A percentile compares a stretch with the other conserved stretches of the same genome.
Evolutionary conservation across 495 filamentous ascomycete genomes (phyloP).

Genomic region (Corynascus novoguineensis): DNA sequence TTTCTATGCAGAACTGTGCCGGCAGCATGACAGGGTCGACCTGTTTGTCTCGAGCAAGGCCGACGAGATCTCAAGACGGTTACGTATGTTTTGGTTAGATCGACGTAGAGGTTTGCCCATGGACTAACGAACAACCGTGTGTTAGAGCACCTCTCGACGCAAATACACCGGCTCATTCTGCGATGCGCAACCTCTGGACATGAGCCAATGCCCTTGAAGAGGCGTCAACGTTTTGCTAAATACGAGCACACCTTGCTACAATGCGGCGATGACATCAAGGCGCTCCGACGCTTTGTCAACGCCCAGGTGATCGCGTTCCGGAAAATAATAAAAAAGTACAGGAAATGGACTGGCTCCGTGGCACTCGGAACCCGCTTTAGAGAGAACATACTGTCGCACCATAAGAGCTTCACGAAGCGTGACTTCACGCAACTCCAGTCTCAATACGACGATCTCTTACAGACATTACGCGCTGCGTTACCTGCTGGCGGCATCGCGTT

Average conservation of each 20-base stretch:
- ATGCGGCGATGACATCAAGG: conserved; percentile 58
- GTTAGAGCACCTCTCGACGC: conserved; percentile 48
- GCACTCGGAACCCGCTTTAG: conserved; percentile 54
- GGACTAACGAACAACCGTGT: conserved; percentile 13
- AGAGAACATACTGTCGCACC: conserved; percentile 49
- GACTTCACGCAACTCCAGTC: conserved; percentile 51
- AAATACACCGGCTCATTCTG: conserved; percentile 44
- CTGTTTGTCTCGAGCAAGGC: conserved; percentile 67
- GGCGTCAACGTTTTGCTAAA: conserved; percentile 43
- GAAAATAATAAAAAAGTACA: conserved; percentile 74
- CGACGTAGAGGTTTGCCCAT: background rate
- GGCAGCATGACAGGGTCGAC: conserved; percentile 62
- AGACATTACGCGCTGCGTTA: conserved; percentile 43
- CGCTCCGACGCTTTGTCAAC: conserved; percentile 55
- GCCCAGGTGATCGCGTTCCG: conserved; percentile 61
- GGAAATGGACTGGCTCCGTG: conserved; percentile 64
- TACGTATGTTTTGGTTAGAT: conserved; percentile 42
- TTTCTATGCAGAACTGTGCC: conserved; percentile 55
- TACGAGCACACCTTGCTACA: conserved; percentile 42
- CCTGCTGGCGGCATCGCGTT: conserved; percentile 18
- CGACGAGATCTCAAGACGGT: conserved; percentile 58
- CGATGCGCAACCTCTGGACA: conserved; percentile 34
- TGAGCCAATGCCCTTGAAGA: conserved; percentile 30
- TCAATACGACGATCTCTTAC: conserved; percentile 52
- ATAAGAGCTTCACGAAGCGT: conserved; percentile 56